Percentiles rank a stretch among this genome's conserved stretches.
These are phyloP conservation scores for Penicillium coprophilum DNA, from an alignment of 495 filamentous ascomycete genomes.

Conservation along the genomic window DNA sequence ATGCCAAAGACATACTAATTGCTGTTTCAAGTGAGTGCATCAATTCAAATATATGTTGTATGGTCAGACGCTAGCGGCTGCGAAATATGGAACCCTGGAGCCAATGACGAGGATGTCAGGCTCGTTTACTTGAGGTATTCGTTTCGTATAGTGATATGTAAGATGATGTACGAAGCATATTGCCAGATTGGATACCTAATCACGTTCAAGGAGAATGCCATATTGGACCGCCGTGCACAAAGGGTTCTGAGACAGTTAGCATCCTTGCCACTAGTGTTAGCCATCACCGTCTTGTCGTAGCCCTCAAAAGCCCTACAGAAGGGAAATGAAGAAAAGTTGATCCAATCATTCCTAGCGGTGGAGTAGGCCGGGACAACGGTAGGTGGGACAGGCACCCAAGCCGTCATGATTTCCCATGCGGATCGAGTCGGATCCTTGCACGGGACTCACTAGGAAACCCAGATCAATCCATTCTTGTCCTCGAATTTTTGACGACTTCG, in stretches of 20 bases:
- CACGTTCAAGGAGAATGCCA: neutral
- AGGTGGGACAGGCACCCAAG: constrained; percentile 35
- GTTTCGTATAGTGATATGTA: constrained; percentile 4
- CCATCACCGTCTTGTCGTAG: neutral
- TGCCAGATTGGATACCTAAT: neutral
- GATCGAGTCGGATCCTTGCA: constrained; percentile 34
- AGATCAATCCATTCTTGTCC: constrained; percentile 9
- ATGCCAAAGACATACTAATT: neutral
- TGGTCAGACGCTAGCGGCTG: constrained; percentile 14
- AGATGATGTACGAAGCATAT: neutral
- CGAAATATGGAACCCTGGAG: neutral
- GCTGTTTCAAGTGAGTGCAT: neutral
- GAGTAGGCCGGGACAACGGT: constrained; percentile 20
- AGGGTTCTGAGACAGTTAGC: neutral
- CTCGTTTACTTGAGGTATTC: constrained; percentile 4
- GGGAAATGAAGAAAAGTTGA: constrained; percentile 9
- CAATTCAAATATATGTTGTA: constrained; percentile 1
- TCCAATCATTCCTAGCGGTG: constrained; percentile 21
- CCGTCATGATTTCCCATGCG: constrained; percentile 31
- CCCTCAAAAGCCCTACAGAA: constrained; percentile 8
- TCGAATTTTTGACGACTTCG: constrained; percentile 10
- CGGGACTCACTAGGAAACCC: constrained; percentile 15
- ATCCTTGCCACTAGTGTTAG: neutral
- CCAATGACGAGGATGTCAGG: constrained; percentile 8
- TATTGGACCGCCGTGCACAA: neutral